Evolutionary conservation across 1,139 yeast species (phyloP).

Genomic region (Chernovozyma sophiae-reginae): DNA sequence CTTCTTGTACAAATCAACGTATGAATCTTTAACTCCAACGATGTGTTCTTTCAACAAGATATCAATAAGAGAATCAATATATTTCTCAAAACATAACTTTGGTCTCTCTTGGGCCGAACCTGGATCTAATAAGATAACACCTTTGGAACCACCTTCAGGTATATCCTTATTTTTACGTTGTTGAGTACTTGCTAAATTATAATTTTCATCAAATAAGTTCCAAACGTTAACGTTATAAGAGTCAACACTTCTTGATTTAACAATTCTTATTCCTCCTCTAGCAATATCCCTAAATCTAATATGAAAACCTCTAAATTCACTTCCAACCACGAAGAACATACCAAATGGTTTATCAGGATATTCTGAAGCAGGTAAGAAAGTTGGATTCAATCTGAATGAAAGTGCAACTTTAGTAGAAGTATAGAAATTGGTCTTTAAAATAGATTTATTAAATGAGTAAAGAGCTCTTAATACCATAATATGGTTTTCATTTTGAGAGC

Average conservation of each 20-base stretch:
- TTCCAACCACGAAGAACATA: constrained; percentile 93
- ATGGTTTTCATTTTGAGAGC: constrained; percentile 80
- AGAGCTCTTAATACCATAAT: constrained; percentile 78
- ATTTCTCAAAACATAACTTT: constrained; percentile 84
- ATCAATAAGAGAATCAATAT: constrained; percentile 87
- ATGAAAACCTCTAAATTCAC: constrained; percentile 97
- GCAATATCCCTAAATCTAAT: constrained; percentile 96
- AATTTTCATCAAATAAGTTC: constrained; percentile 92
- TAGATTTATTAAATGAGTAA: constrained; percentile 77
- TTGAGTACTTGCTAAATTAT: constrained; percentile 92
- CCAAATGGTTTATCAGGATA: constrained; percentile 93
- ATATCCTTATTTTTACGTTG: constrained; percentile 97
- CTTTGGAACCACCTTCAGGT: constrained; percentile 99
- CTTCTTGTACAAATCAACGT: constrained; percentile 78
- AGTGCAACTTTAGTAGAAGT: constrained; percentile 93
- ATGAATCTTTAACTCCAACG: constrained; percentile 77
- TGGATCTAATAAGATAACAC: constrained; percentile 84
- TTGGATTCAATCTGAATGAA: constrained; percentile 85
- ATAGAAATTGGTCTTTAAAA: constrained; percentile 91
- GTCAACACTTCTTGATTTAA: constrained; percentile 79
- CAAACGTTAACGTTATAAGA: constrained; percentile 84
- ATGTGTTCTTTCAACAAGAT: constrained; percentile 69
- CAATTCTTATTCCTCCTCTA: constrained; percentile 97
- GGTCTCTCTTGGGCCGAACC: constrained; percentile 81
- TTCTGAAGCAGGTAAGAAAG: constrained; percentile 77